Evolutionary conservation across 1,139 yeast species (phyloP).

Genomic region (Suhomyces guaymorum): DNA sequence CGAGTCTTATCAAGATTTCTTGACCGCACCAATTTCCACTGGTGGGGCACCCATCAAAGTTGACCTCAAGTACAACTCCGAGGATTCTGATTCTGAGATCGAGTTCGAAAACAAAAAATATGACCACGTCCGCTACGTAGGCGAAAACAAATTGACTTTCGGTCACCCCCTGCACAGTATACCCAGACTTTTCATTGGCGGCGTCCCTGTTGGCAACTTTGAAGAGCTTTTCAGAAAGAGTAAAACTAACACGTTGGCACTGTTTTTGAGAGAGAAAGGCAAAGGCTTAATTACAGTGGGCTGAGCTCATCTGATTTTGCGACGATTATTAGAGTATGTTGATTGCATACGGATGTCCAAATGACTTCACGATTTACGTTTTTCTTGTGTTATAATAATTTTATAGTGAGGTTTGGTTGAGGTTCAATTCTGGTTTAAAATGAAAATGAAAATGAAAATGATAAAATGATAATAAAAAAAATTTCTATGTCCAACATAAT

Average conservation of each 20-base stretch:
- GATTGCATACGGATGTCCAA: too few species aligned
- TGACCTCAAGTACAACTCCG: constrained; percentile 12
- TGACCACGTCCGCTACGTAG: constrained; percentile 2
- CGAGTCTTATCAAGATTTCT: constrained; percentile 12
- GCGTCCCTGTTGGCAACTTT: constrained; percentile 32
- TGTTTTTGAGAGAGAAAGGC: constrained; percentile 27
- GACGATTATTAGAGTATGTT: too few species aligned
- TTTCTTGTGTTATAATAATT: neutral
- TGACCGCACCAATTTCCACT: constrained; percentile 1
- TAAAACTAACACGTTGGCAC: constrained; percentile 22
- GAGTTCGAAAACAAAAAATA: constrained; percentile 12
- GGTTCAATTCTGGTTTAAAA: too few species aligned
- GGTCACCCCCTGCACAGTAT: constrained; percentile 17
- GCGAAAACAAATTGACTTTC: constrained; percentile 1
- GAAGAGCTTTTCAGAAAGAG: constrained; percentile 25
- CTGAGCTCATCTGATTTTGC: constrained; percentile 3
- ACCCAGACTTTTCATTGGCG: constrained; percentile 37
- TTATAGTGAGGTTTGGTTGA: too few species aligned
- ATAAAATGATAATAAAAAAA: too few species aligned
- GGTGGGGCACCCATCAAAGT: constrained; percentile 11
- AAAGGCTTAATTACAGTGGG: constrained; percentile 28
- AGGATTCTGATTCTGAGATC: constrained; percentile 11
- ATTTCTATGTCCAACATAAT: too few species aligned
- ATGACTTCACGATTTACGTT: too few species aligned
- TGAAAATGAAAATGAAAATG: too few species aligned